Percentiles rank a stretch among this genome's conserved stretches.
Evolutionary conservation across 768 basidiomycete species (phyloP).

Genomic region (Pluteus cervinus): DNA sequence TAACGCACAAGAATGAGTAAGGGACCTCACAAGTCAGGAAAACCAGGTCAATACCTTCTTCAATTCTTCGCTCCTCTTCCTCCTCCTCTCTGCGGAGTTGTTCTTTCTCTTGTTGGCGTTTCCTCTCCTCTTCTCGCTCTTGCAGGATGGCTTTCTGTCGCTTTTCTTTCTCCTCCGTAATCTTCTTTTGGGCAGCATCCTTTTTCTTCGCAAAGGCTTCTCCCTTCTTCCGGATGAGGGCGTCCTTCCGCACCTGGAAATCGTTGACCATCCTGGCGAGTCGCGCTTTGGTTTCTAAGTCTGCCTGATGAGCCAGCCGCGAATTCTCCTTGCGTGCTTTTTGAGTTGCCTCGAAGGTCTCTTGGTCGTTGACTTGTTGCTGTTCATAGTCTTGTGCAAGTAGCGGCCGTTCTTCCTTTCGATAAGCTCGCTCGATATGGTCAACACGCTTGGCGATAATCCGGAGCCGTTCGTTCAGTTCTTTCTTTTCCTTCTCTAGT

Average conservation of each 20-base stretch:
- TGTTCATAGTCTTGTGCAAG: conserved; percentile 79
- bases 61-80: conserved; percentile 41
- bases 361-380: conserved; percentile 76
- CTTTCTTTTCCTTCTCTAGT: conserved; percentile 94
- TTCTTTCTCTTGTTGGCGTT: conserved; percentile 34
- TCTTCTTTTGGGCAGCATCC: conserved; percentile 56
- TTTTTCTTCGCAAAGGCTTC: conserved; percentile 61
- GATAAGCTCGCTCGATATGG: conserved; percentile 90
- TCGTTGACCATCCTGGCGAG: conserved; percentile 70
- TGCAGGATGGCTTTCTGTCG: conserved; percentile 51
- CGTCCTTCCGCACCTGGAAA: conserved; percentile 47
- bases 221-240: conserved; percentile 48
- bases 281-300: conserved; percentile 70
- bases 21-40: neutral
- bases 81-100: conserved; percentile 38
- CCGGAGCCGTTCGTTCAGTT: conserved; percentile 74
- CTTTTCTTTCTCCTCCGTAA: conserved; percentile 82
- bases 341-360: conserved; percentile 60
- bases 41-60: conserved; percentile 39
- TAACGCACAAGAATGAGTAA: conserved; percentile 17
- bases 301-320: conserved; percentile 52
- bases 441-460: conserved; percentile 87
- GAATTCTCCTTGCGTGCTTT: conserved; percentile 50
- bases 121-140: conserved; percentile 52
- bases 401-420: conserved; percentile 87